These are phyloP conservation scores for Salix suchowensis DNA, from an alignment of 345 rosid genomes.

Conservation along the genomic window DNA sequence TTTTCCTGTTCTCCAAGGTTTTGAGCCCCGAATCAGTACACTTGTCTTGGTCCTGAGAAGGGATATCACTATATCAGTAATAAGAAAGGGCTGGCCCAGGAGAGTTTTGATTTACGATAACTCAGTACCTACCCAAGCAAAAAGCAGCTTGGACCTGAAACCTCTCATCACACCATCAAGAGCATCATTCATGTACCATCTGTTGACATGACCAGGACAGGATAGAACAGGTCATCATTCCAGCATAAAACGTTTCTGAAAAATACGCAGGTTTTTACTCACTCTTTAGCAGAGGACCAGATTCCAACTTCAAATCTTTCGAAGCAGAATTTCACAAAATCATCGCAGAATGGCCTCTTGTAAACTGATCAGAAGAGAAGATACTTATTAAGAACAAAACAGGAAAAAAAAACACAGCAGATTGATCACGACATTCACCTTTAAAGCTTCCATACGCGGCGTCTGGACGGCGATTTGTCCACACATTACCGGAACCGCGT, in stretches of 20 bases:
- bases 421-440: conserved; percentile 9
- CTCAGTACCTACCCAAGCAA: conserved; percentile 28
- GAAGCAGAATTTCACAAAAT: conserved; percentile 40
- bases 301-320: conserved; percentile 46
- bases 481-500: background rate
- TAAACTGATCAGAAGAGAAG: conserved; percentile 27
- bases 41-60: conserved; percentile 30
- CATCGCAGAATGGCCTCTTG: conserved; percentile 42
- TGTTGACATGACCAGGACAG: background rate
- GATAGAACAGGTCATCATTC: too few species aligned
- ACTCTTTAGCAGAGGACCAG: conserved; percentile 42
- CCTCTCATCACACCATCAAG: conserved; percentile 17
- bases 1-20: conserved; percentile 20
- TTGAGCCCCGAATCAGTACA: conserved; percentile 30
- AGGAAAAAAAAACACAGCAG: background rate
- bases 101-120: too few species aligned
- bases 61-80: background rate
- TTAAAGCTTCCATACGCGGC: conserved; percentile 19
- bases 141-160: conserved; percentile 24
- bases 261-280: background rate
- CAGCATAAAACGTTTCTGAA: too few species aligned
- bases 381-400: background rate
- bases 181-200: conserved; percentile 19
- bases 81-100: too few species aligned
- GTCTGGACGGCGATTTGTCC: conserved; percentile 17